Base-by-base conservation (phyloP, 805 yeast genomes). In the Millerozyma acaciae region DNA sequence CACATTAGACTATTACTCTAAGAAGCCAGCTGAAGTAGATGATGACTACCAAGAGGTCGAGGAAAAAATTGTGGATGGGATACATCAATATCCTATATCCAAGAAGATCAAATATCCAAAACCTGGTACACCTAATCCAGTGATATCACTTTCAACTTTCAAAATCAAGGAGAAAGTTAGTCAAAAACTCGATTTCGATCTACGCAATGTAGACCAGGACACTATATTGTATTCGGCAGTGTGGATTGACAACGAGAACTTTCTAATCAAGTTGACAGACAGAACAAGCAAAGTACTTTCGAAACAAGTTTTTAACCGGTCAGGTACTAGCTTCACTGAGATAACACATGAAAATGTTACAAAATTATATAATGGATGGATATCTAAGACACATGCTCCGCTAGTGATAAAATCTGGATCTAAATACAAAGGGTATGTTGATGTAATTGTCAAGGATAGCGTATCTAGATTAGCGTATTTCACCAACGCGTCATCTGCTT, bases 381-480 rank as follows among this genome's bases (percentile, higher is more conserved):
- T 78, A 36, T 80, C 68, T 51, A 79, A 75, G 51, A 50, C 25
- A 36, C 7, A 23, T 23, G 42, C 25, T 18, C 55, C 34, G 36
- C 17, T 47, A 4, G 30, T 42, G 14, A 42, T 43, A 33, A 48
- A 25, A 7, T 47, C 30, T 15, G 46, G 52, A 2, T 42, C 51
- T 1, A 33, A 33, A 5, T 50, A 68, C 21, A 21, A 47, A 31
- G 84, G 85, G 0, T 93, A 90, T 56, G 70, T 93, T 36, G 98
- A 93, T 55, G 70, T 84, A 4, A 62, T 75, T 8, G 75, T 71
- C 12, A 61, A 60, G 21, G 60, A 76, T 39, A 78, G 78, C 0
- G 75, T 60, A 51, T 73, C 70, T 37, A 97, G 89, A 54, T 62
- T 93, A 39, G 97, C 84, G 0, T 84, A 80, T 53, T 93, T 76